phyloP scores from a whole-genome alignment of 768 basidiomycete genomes.

The Rubroboletus satanas region DNA sequence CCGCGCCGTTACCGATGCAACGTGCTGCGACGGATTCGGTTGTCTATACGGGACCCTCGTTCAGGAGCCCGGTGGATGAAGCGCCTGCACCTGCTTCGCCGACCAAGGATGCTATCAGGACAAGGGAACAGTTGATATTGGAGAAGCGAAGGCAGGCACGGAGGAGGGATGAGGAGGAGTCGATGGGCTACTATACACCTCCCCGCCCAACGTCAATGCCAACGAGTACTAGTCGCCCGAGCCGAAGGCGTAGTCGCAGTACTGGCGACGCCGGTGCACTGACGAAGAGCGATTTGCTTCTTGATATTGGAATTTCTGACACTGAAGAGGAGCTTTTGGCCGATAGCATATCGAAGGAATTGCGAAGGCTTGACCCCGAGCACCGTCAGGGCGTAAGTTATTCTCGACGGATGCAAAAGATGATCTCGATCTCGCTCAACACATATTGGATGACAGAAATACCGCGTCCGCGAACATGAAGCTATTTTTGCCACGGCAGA shows the following conservation, averaged over 20 bases:
- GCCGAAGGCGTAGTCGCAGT: constrained; percentile 68
- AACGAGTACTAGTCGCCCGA: constrained; percentile 43
- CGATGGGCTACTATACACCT: constrained; percentile 34
- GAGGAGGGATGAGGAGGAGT: constrained; percentile 48
- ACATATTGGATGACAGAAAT: constrained; percentile 47
- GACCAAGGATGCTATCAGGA: constrained; percentile 63
- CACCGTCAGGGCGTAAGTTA: constrained; percentile 23
- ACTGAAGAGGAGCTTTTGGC: constrained; percentile 53
- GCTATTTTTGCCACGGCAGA: constrained; percentile 82
- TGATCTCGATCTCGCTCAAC: constrained; percentile 2
- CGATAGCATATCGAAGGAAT: constrained; percentile 70
- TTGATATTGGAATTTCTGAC: constrained; percentile 38
- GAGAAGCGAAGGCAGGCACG: constrained; percentile 66
- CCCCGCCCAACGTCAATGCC: constrained; percentile 25
- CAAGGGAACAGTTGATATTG: constrained; percentile 64
- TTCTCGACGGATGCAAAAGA: background rate
- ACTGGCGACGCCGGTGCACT: constrained; percentile 66
- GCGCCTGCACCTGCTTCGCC: constrained; percentile 41
- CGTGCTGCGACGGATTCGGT: constrained; percentile 53
- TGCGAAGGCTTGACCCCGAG: constrained; percentile 52
- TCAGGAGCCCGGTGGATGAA: constrained; percentile 32
- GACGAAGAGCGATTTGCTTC: constrained; percentile 30
- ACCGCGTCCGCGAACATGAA: constrained; percentile 76
- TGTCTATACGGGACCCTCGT: constrained; percentile 27
- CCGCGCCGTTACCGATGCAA: constrained; percentile 34